These are phyloP conservation scores for Venturia aucupariae DNA, from an alignment of 2,329 filamentous ascomycete species.

Conservation along the genomic window DNA sequence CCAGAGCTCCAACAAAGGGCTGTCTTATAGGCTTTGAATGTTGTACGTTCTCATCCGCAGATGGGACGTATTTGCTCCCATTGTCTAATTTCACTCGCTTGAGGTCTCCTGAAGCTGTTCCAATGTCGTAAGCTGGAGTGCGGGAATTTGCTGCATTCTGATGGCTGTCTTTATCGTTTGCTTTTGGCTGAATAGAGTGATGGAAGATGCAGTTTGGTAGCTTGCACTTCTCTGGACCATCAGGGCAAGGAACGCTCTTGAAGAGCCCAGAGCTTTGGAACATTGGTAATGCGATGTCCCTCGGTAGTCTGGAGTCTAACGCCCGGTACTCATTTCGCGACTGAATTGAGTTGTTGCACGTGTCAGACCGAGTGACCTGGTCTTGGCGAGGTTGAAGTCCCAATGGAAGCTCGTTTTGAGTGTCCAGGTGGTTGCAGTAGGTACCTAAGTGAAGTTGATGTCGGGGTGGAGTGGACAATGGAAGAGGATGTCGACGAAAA, in stretches of 20 bases:
- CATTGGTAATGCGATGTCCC: conserved; percentile 30
- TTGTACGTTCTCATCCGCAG: neutral
- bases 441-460: neutral
- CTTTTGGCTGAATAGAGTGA: conserved; percentile 31
- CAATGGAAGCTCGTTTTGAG: neutral
- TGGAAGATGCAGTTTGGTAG: conserved; percentile 51
- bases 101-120: conserved; percentile 11
- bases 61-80: conserved; percentile 16
- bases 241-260: conserved; percentile 41
- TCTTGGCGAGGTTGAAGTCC: neutral
- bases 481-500: neutral
- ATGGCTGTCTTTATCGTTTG: neutral
- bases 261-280: conserved; percentile 48
- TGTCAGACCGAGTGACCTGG: neutral
- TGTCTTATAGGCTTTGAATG: neutral
- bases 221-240: conserved; percentile 33
- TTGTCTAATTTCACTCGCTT: conserved; percentile 27
- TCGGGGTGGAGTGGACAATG: neutral
- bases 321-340: neutral
- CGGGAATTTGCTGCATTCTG: neutral
- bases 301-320: neutral
- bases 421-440: neutral
- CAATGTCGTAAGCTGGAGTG: neutral
- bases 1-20: neutral
- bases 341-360: neutral